Evolutionary conservation across 78 protist genomes (phyloP).

Genomic region (Polysphondylium violaceum): DNA sequence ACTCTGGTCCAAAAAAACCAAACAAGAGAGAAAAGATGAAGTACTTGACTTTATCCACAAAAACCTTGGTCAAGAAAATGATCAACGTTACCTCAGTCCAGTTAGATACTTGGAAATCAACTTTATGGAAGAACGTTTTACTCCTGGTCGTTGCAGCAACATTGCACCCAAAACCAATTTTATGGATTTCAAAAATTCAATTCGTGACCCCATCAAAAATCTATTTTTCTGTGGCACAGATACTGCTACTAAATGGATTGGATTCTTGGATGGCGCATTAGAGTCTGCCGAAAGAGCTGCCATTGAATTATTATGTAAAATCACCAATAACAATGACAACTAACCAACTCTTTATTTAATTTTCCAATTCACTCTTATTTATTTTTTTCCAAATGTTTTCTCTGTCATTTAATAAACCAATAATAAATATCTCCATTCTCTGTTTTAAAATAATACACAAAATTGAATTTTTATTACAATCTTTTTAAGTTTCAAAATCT

Average conservation of each 20-base stretch:
- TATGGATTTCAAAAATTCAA: neutral
- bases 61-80: neutral
- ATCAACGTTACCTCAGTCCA: neutral
- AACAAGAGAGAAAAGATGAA: conserved; percentile 17
- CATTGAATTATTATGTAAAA: conserved; percentile 1
- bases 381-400: too few relatives aligned
- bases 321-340: too few relatives aligned
- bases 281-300: conserved; percentile 47
- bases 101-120: conserved; percentile 1
- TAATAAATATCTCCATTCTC: too few relatives aligned
- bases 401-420: too few relatives aligned
- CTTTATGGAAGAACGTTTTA: conserved; percentile 2
- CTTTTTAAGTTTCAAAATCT: too few relatives aligned
- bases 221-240: conserved; percentile 85
- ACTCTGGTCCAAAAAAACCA: conserved; percentile 10
- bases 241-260: conserved; percentile 73
- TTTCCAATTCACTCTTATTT: too few relatives aligned
- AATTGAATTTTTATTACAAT: too few relatives aligned
- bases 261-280: conserved; percentile 77
- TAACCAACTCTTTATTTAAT: too few relatives aligned
- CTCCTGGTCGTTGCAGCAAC: conserved; percentile 6
- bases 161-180: neutral
- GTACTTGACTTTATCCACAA: conserved; percentile 2
- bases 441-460: too few relatives aligned
- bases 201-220: conserved; percentile 47